Base-by-base conservation (phyloP, 768 basidiomycete genomes). In the Trametes punicea region DNA sequence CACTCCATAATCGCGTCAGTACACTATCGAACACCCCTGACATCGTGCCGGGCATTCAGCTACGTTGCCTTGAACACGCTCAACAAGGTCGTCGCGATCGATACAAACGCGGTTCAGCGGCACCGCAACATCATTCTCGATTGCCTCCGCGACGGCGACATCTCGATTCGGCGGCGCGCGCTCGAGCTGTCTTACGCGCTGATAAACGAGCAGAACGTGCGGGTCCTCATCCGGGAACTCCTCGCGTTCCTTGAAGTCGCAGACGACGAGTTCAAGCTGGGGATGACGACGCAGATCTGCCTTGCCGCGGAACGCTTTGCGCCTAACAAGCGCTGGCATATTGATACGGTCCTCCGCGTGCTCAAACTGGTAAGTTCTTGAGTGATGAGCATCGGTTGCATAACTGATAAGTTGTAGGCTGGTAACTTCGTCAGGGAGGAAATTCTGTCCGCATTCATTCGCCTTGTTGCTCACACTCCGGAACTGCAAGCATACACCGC, bases 81-180 rank as follows among this genome's bases (percentile, higher is more conserved):
- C 41, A 98, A 96, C 78, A 98, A 98, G 70, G 96, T 98, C 33
- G 97, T 99, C 6, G 81, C 90, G 8, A 94, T 98, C 79, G 95
- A 98, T 71, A 98, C 96, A 10, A 93, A 91, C 71, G 97, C 97
- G 16, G 97, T 99, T 1, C 96, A 98, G 71, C 87, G 97, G 21
- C 97, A 99, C 70, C 89, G 94, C 23, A 94, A 96, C 70, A 98
- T 92, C 63, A 98, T 99, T 62, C 84, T 99, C n/a, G 96, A 98
- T 70, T 99, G 97, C 75, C 76, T 99, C 34, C 87, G 96, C n/a
- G 97, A 99, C 63, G 97, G 96, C 9, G 97, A 98, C 64, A 98
- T 99, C 53, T 99, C 97, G 9, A 99, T 99, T 68, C 86, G 97
- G 30, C 86, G 97, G 40, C 87, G 97, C 54, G 97, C 97, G 1